Conservation (phyloP, 768 basidiomycete species). For the Clavulina sp. region DNA sequence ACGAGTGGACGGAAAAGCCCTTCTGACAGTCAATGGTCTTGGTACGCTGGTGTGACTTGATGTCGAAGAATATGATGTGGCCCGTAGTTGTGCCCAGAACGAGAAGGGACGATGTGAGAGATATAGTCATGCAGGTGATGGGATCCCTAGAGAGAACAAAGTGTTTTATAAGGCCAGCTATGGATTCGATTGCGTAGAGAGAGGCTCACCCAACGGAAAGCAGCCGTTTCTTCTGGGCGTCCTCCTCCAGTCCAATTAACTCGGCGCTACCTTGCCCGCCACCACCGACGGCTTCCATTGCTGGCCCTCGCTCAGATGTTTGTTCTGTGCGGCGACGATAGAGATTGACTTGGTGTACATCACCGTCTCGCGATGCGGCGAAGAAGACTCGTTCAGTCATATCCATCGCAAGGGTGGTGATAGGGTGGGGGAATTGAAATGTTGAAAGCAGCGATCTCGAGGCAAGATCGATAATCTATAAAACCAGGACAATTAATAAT, state of each 20-base stretch:
- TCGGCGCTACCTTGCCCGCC: constrained; percentile 53
- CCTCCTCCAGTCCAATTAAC: constrained; percentile 39
- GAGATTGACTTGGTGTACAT: constrained; percentile 62
- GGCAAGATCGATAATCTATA: constrained; percentile 68
- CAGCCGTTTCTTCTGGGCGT: constrained; percentile 31
- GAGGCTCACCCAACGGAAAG: constrained; percentile 46
- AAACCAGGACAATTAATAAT: constrained; percentile 9
- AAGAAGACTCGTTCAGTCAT: constrained; percentile 78
- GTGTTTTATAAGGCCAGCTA: not conserved
- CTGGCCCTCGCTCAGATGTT: constrained; percentile 25
- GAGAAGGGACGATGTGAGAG: constrained; percentile 58
- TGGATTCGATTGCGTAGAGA: not conserved
- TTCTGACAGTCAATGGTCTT: constrained; percentile 54
- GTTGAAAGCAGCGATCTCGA: constrained; percentile 64
- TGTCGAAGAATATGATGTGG: constrained; percentile 62
- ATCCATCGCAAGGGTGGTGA: constrained; percentile 59
- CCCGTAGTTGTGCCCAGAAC: constrained; percentile 67
- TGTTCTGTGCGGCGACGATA: constrained; percentile 46
- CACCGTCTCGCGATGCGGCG: constrained; percentile 59
- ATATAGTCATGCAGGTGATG: constrained; percentile 57
- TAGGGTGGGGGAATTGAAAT: constrained; percentile 68
- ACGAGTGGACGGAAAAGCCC: constrained; percentile 23
- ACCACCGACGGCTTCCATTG: constrained; percentile 56
- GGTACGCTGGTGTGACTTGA: constrained; percentile 78
- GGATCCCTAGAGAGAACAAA: constrained; percentile 34